Conservation (phyloP, 495 filamentous ascomycete genomes). For the Aspergillus saccharolyticus region DNA sequence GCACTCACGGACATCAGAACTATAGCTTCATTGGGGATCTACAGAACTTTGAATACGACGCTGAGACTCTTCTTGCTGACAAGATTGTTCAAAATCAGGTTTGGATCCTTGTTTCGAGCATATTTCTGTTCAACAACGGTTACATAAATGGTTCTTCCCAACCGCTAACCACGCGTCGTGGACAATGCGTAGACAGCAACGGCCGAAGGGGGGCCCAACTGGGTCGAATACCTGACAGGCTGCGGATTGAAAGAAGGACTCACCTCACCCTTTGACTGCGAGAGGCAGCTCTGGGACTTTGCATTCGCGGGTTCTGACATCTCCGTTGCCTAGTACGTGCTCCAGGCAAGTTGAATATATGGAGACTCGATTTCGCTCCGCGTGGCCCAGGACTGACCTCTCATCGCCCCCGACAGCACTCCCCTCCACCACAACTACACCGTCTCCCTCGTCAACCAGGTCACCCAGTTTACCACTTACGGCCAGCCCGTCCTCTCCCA, state of each 20-base stretch:
- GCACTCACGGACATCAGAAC: conserved; percentile 42
- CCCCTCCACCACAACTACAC: conserved; percentile 48
- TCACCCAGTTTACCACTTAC: conserved; percentile 32
- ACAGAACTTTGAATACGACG: conserved; percentile 33
- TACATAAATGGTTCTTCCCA: not conserved
- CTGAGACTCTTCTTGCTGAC: conserved; percentile 36
- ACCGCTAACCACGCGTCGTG: not conserved
- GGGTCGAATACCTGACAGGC: conserved; percentile 44
- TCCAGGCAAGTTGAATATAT: not conserved
- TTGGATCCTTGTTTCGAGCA: conserved; percentile 3
- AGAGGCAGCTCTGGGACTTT: conserved; percentile 50
- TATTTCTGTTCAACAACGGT: not conserved
- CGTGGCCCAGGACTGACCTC: too few relatives aligned
- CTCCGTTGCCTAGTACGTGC: conserved; percentile 31
- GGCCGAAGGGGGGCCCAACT: conserved; percentile 48
- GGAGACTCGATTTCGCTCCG: too few relatives aligned
- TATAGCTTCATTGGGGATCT: conserved; percentile 47
- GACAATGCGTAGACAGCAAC: conserved; percentile 24
- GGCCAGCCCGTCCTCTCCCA: conserved; percentile 24
- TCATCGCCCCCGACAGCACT: conserved; percentile 19
- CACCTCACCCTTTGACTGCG: conserved; percentile 33
- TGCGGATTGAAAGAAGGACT: conserved; percentile 37
- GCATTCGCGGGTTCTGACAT: conserved; percentile 52
- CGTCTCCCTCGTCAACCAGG: conserved; percentile 39
- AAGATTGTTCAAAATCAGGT: conserved; percentile 49